phyloP scores from a whole-genome alignment of 2,329 filamentous ascomycete genomes.

The Lasiodiplodia theobromae region DNA sequence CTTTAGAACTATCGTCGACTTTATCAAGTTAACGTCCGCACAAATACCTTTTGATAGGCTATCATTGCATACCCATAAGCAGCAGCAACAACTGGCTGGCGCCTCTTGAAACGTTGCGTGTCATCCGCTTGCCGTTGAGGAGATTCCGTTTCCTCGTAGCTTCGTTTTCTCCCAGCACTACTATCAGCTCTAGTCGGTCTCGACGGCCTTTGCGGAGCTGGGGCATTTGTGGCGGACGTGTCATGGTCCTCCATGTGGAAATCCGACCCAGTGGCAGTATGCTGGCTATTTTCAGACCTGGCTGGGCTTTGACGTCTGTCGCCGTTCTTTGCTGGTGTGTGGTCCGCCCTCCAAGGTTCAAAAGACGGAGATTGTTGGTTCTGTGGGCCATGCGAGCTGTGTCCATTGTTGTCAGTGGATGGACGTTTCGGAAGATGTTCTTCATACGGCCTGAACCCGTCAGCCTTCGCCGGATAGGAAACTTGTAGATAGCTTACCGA shows the following conservation, averaged over 20 bases:
- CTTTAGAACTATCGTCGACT: constrained; percentile 20
- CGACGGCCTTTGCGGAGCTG: constrained; percentile 35
- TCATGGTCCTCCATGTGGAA: constrained; percentile 38
- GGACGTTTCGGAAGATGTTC: constrained; percentile 2
- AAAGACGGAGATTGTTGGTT: constrained; percentile 33
- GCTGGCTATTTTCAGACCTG: constrained; percentile 44
- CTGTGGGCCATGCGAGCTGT: constrained; percentile 26
- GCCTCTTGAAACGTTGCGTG: constrained; percentile 44
- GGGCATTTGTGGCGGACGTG: constrained; percentile 30
- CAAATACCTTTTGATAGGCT: not conserved
- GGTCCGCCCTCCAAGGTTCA: constrained; percentile 36
- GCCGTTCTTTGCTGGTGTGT: constrained; percentile 34
- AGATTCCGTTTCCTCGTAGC: constrained; percentile 44
- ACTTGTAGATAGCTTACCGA: not conserved
- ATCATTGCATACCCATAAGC: constrained; percentile 42
- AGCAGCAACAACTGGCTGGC: constrained; percentile 43
- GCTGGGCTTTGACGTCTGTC: constrained; percentile 41
- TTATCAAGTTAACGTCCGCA: not conserved
- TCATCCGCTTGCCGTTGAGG: constrained; percentile 46
- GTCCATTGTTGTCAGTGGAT: not conserved
- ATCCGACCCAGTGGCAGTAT: constrained; percentile 44
- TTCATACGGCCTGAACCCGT: not conserved
- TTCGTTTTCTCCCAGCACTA: constrained; percentile 45
- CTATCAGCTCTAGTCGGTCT: constrained; percentile 42
- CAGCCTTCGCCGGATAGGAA: not conserved